phyloP scores from a whole-genome alignment of 2,329 filamentous ascomycete genomes.

The Penicillium psychrosexuale region DNA sequence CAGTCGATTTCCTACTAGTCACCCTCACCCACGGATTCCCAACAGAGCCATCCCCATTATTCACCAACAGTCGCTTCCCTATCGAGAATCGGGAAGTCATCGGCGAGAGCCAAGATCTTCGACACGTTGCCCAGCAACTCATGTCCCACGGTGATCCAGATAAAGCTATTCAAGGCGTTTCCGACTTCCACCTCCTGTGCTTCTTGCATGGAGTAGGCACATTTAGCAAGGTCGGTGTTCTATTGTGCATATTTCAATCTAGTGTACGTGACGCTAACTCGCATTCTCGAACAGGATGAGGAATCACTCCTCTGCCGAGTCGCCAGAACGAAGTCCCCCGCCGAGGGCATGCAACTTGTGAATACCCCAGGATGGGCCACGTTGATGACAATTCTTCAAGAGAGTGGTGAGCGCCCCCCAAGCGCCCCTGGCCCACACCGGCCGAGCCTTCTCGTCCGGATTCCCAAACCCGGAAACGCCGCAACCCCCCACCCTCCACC shows the following conservation, averaged over 20 bases:
- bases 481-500: conserved; percentile 17
- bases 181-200: conserved; percentile 91
- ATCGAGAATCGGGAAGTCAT: conserved; percentile 88
- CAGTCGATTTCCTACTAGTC: conserved; percentile 92
- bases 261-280: conserved; percentile 16
- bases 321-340: conserved; percentile 74
- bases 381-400: conserved; percentile 85
- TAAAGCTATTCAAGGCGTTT: conserved; percentile 66
- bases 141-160: conserved; percentile 61
- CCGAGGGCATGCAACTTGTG: conserved; percentile 77
- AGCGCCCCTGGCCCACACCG: conserved; percentile 54
- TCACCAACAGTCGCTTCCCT: conserved; percentile 70
- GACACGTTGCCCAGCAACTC: conserved; percentile 65
- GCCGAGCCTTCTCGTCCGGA: conserved; percentile 38
- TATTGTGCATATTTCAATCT: neutral
- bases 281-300: conserved; percentile 66
- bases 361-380: conserved; percentile 92
- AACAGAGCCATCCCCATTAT: conserved; percentile 70
- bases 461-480: conserved; percentile 33
- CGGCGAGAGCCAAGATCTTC: conserved; percentile 79
- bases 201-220: conserved; percentile 79
- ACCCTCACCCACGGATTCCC: conserved; percentile 97
- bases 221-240: conserved; percentile 70
- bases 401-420: conserved; percentile 94
- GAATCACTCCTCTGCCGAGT: conserved; percentile 80